Percentiles rank a stretch among this genome's conserved stretches.
phyloP scores from a whole-genome alignment of 148 eudicot species.

The Amaranthus cruentus region DNA sequence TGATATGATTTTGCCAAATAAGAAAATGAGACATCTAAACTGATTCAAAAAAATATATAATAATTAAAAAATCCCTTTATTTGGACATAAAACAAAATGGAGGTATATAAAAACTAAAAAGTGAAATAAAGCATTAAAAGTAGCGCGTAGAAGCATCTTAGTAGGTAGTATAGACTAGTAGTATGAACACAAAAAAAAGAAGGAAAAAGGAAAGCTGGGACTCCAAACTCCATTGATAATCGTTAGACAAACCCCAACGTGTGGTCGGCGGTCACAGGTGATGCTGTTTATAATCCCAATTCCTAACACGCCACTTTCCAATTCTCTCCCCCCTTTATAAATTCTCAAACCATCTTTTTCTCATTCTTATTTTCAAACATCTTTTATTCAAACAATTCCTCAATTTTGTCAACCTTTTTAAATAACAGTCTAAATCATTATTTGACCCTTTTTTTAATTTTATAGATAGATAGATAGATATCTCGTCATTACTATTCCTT shows the following conservation, averaged over 20 bases:
- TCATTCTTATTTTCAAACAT: constrained; percentile 16
- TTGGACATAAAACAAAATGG: too few relatives aligned
- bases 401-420: neutral
- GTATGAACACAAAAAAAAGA: too few relatives aligned
- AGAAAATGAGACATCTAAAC: too few relatives aligned
- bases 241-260: neutral
- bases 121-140: too few relatives aligned
- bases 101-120: too few relatives aligned
- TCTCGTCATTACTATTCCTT: neutral
- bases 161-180: too few relatives aligned
- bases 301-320: constrained; percentile 3
- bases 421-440: constrained; percentile 11
- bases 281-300: neutral
- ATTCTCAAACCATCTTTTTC: constrained; percentile 1
- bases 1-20: too few relatives aligned
- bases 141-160: too few relatives aligned
- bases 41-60: too few relatives aligned
- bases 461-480: neutral
- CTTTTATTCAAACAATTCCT: neutral
- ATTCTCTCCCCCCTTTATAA: neutral
- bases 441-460: neutral
- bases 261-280: constrained; percentile 25
- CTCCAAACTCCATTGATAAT: neutral
- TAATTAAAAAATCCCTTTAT: too few relatives aligned
- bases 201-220: too few relatives aligned